These are phyloP conservation scores for Chaetoscypha palmicola DNA, from an alignment of 2,329 filamentous ascomycete species.

Conservation along the genomic window DNA sequence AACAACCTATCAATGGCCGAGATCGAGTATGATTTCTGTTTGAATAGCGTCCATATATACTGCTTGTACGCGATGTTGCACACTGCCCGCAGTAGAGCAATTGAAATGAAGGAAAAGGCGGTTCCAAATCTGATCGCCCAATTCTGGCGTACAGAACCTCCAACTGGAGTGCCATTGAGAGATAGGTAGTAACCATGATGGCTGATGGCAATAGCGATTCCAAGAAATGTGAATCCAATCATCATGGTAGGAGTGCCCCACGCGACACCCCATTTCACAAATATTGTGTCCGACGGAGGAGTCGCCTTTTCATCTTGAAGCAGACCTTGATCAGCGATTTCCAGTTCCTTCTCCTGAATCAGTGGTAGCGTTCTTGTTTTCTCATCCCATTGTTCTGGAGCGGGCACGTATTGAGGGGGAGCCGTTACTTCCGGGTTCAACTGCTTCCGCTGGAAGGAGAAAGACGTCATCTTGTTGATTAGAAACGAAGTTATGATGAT, in stretches of 20 bases:
- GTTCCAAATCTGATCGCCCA: slow-evolving; percentile 16
- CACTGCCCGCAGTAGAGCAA: slow-evolving; percentile 12
- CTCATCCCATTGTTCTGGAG: neutral
- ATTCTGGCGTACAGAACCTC: slow-evolving; percentile 8
- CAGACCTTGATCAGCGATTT: neutral
- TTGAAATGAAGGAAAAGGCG: slow-evolving; percentile 13
- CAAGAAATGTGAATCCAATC: neutral
- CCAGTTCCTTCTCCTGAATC: neutral
- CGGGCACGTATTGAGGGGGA: neutral
- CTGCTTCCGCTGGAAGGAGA: neutral
- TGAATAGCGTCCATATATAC: slow-evolving; percentile 18
- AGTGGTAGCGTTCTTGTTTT: neutral
- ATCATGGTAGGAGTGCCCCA: neutral
- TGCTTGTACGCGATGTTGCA: slow-evolving; percentile 12
- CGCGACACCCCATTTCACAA: slow-evolving; percentile 1
- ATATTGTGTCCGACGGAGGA: neutral
- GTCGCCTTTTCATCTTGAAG: neutral
- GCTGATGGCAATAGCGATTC: neutral
- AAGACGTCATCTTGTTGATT: neutral
- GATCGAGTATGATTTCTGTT: slow-evolving; percentile 11
- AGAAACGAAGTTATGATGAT: no score
- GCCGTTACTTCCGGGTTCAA: neutral
- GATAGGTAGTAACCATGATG: neutral
- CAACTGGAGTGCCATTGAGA: neutral
- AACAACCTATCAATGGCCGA: slow-evolving; percentile 18